A percentile compares a stretch with the other conserved stretches of the same genome.
These are phyloP conservation scores for Smithsoniella earleae DNA, from an alignment of 163 green algal species.

Conservation along the genomic window DNA sequence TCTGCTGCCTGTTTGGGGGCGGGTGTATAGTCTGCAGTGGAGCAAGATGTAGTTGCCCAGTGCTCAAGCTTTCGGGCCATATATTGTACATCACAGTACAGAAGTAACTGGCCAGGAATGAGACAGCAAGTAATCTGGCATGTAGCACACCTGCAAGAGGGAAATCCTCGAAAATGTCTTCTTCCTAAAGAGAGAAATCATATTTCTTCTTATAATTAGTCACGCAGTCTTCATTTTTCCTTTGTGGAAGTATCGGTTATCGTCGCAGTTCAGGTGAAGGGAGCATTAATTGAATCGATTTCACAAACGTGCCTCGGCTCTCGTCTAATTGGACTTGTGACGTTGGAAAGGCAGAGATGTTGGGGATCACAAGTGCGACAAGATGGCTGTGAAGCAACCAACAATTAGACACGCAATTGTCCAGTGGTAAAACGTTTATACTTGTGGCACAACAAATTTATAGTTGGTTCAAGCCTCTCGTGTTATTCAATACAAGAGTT, in stretches of 20 bases:
- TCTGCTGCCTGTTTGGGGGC: background rate
- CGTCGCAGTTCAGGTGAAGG: background rate
- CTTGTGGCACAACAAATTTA: too few species aligned
- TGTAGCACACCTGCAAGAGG: background rate
- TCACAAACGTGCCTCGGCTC: too few species aligned
- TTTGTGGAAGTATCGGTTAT: background rate
- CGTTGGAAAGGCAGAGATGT: too few species aligned
- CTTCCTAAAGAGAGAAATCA: constrained; percentile 23
- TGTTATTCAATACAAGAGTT: too few species aligned
- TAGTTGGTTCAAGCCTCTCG: too few species aligned
- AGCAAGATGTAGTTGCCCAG: background rate
- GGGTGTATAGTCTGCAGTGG: background rate
- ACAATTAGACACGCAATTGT: too few species aligned
- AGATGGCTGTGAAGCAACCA: too few species aligned
- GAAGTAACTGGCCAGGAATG: background rate
- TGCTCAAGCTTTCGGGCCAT: background rate
- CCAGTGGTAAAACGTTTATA: too few species aligned
- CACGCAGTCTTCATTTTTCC: too few species aligned
- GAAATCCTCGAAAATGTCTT: constrained; percentile 24
- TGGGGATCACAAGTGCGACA: too few species aligned
- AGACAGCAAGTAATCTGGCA: background rate
- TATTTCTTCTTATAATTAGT: constrained; percentile 18
- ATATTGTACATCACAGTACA: background rate
- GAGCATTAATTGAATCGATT: too few species aligned
- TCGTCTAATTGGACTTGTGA: too few species aligned